Evolutionary conservation across 225 moss, liverwort and hornwort species (phyloP).

Genomic region (Antitrichia curtipendula): DNA sequence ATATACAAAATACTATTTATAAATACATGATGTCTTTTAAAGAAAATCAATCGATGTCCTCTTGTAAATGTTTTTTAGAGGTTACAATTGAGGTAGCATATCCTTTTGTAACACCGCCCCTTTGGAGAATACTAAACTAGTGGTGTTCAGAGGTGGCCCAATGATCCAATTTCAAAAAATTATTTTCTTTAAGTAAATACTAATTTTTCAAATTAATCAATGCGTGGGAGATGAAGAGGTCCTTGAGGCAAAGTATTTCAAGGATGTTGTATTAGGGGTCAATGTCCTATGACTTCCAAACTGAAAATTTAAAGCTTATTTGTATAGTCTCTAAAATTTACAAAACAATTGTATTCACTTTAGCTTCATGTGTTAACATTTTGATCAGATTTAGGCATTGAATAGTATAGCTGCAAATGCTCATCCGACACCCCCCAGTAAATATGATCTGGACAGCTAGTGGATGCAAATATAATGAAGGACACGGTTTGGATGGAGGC

Average conservation of each 20-base stretch:
- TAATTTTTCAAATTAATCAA: neutral
- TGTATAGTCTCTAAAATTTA: no score
- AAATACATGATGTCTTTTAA: neutral
- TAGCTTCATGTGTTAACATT: no score
- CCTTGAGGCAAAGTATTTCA: neutral
- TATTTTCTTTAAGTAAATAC: neutral
- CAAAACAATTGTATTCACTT: no score
- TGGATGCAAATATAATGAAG: no score
- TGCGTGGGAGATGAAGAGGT: neutral
- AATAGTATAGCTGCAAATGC: no score
- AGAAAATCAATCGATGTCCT: neutral
- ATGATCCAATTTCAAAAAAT: neutral
- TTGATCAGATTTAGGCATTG: no score
- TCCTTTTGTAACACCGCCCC: rapidly evolving
- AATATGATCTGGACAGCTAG: no score
- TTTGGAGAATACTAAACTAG: neutral
- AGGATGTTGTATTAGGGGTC: no score
- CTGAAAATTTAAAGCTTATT: no score
- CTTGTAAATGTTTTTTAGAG: neutral
- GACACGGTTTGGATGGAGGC: no score
- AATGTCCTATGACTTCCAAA: no score
- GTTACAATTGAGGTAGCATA: neutral
- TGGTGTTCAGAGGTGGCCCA: neutral
- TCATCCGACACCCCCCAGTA: no score
- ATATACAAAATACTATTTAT: neutral